Evolutionary conservation across 2,329 filamentous ascomycete species (phyloP).

Genomic region (Beauveria sp.): DNA sequence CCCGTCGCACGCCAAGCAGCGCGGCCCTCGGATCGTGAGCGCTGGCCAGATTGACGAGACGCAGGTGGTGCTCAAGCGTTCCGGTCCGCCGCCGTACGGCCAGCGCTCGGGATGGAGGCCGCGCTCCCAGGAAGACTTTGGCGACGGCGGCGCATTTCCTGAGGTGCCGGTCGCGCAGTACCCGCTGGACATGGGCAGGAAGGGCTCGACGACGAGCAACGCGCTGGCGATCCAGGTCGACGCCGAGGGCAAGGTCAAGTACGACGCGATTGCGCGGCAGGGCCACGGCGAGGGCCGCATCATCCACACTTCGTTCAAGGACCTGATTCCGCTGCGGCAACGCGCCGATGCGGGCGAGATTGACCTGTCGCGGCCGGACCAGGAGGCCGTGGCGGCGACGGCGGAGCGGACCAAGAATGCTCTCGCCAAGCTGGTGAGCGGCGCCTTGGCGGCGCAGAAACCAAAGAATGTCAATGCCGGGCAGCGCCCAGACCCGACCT

Average conservation of each 20-base stretch:
- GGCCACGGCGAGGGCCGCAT: constrained; percentile 79
- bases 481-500: constrained; percentile 78
- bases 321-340: constrained; percentile 88
- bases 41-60: constrained; percentile 74
- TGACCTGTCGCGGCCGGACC: constrained; percentile 73
- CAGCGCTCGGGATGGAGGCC: constrained; percentile 87
- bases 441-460: constrained; percentile 85
- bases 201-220: constrained; percentile 66
- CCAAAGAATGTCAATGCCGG: constrained; percentile 88
- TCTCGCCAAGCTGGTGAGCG: constrained; percentile 70
- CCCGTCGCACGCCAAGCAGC: constrained; percentile 61
- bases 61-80: constrained; percentile 75
- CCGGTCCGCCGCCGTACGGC: constrained; percentile 81
- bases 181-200: constrained; percentile 88
- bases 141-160: constrained; percentile 92
- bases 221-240: constrained; percentile 91
- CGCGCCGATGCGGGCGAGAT: constrained; percentile 89
- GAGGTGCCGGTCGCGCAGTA: constrained; percentile 93
- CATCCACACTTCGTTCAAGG: constrained; percentile 93
- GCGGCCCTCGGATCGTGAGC: constrained; percentile 75
- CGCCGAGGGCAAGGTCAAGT: constrained; percentile 86
- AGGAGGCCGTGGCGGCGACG: constrained; percentile 76
- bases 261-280: constrained; percentile 86
- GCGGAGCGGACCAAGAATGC: constrained; percentile 86
- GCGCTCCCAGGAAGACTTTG: constrained; percentile 81